A percentile compares a stretch with the other conserved stretches of the same genome.
Evolutionary conservation across 2,329 filamentous ascomycete genomes (phyloP).

Genomic region (Epicoccum nigrum): DNA sequence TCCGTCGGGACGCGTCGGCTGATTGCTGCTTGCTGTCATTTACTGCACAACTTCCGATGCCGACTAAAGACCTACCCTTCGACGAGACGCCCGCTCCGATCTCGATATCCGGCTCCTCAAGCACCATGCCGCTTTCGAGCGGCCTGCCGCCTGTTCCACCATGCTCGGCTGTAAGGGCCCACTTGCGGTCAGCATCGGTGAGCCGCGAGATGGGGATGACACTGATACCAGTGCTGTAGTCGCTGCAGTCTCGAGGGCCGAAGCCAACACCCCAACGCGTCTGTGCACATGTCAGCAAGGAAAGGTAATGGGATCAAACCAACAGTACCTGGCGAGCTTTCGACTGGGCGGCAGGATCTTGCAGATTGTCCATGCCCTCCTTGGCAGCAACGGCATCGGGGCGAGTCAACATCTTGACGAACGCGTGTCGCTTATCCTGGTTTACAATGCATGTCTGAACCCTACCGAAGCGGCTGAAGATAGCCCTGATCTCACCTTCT

Average conservation of each 20-base stretch:
- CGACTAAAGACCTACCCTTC: slow-evolving; percentile 63
- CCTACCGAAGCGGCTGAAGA: slow-evolving; percentile 81
- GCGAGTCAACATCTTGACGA: slow-evolving; percentile 97
- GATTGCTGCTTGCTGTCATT: slow-evolving; percentile 38
- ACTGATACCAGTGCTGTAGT: slow-evolving; percentile 90
- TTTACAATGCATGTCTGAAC: slow-evolving; percentile 99
- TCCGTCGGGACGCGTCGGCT: slow-evolving; percentile 46
- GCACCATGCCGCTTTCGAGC: slow-evolving; percentile 82
- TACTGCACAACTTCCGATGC: not conserved
- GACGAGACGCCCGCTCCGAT: slow-evolving; percentile 97
- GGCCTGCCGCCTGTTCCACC: slow-evolving; percentile 86
- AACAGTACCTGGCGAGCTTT: slow-evolving; percentile 57
- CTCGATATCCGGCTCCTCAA: slow-evolving; percentile 98
- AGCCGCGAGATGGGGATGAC: slow-evolving; percentile 90
- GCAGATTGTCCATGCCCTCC: slow-evolving; percentile 81
- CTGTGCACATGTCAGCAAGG: slow-evolving; percentile 56
- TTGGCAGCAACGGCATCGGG: slow-evolving; percentile 84
- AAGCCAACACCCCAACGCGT: slow-evolving; percentile 98
- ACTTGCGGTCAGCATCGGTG: slow-evolving; percentile 95
- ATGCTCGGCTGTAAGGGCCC: slow-evolving; percentile 92
- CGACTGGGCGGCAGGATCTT: slow-evolving; percentile 73
- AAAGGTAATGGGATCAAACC: not conserved
- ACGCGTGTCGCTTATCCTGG: slow-evolving; percentile 95
- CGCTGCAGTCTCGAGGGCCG: slow-evolving; percentile 93
- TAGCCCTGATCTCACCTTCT: slow-evolving; percentile 78